Evolutionary conservation across 371 early-diverging fungal species (phyloP).

Genomic region (Gilbertella persicaria): DNA sequence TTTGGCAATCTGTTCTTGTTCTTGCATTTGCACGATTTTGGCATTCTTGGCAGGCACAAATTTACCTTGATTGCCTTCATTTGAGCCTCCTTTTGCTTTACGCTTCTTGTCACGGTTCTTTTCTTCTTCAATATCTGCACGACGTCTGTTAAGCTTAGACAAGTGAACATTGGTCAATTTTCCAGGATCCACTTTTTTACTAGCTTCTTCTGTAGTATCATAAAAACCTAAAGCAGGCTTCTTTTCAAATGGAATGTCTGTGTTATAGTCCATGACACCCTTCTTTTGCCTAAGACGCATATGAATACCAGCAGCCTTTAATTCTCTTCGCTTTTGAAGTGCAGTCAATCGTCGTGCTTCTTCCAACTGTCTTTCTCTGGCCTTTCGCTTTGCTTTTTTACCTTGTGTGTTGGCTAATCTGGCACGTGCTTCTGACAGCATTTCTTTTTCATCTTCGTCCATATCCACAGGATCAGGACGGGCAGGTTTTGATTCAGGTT

Average conservation of each 20-base stretch:
- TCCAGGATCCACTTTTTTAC: constrained; percentile 56
- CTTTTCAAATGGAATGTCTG: constrained; percentile 94
- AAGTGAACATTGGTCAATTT: constrained; percentile 67
- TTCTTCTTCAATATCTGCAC: constrained; percentile 61
- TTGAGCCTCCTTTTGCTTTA: constrained; percentile 57
- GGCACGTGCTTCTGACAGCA: constrained; percentile 97
- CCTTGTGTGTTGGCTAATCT: constrained; percentile 98
- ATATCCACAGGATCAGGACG: constrained; percentile 98
- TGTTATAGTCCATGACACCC: constrained; percentile 91
- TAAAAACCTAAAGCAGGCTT: constrained; percentile 89
- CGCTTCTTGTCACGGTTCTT: constrained; percentile 81
- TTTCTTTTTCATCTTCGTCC: constrained; percentile 99
- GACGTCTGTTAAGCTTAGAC: constrained; percentile 80
- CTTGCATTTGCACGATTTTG: constrained; percentile 63
- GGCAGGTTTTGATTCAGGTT: constrained; percentile 96
- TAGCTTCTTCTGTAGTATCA: constrained; percentile 86
- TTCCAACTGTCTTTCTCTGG: constrained; percentile 95
- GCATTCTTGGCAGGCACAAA: constrained; percentile 61
- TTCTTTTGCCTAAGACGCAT: constrained; percentile 64
- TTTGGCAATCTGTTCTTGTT: constrained; percentile 71
- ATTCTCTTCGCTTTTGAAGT: constrained; percentile 92
- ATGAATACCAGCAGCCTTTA: constrained; percentile 96
- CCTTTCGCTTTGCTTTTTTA: constrained; percentile 98
- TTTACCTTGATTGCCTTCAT: constrained; percentile 51
- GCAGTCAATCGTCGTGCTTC: constrained; percentile 91